phyloP scores from a whole-genome alignment of 257 asterid genomes.

The Plantago major region DNA sequence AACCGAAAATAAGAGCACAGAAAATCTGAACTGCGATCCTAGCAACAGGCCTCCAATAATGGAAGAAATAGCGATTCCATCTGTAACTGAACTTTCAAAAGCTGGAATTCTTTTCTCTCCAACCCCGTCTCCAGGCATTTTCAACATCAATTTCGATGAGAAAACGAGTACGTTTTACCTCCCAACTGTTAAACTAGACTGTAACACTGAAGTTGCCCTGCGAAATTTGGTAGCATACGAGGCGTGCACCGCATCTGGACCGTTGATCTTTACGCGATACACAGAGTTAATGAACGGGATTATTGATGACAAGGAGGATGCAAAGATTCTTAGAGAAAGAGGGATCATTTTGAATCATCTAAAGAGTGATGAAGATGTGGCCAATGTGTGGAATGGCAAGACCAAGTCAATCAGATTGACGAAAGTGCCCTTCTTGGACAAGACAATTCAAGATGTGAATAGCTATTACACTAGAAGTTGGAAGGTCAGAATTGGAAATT shows the following conservation, averaged over 20 bases:
- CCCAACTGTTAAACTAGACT: constrained; percentile 35
- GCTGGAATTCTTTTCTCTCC: constrained; percentile 40
- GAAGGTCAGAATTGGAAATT: constrained; percentile 46
- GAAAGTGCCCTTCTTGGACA: constrained; percentile 57
- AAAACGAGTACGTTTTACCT: constrained; percentile 29
- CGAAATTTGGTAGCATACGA: constrained; percentile 61
- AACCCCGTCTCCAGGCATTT: constrained; percentile 36
- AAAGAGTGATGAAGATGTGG: constrained; percentile 57
- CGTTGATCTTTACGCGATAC: constrained; percentile 47
- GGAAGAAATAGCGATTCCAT: constrained; percentile 69
- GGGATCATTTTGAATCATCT: constrained; percentile 52
- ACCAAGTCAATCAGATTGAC: constrained; percentile 58
- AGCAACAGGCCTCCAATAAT: constrained; percentile 35
- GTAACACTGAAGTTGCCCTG: constrained; percentile 45
- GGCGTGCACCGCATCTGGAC: constrained; percentile 53
- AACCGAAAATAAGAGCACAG: constrained; percentile 14
- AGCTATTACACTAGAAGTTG: constrained; percentile 39
- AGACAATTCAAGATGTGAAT: constrained; percentile 54
- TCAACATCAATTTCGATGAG: constrained; percentile 37
- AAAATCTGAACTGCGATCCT: constrained; percentile 16
- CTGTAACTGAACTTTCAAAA: constrained; percentile 47
- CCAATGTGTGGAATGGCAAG: constrained; percentile 69
- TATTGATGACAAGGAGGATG: constrained; percentile 54
- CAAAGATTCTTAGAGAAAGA: constrained; percentile 44
- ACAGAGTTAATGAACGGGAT: constrained; percentile 67